Evolutionary conservation across 805 yeast species (phyloP).

Genomic region (Huiozyma naganishii): DNA sequence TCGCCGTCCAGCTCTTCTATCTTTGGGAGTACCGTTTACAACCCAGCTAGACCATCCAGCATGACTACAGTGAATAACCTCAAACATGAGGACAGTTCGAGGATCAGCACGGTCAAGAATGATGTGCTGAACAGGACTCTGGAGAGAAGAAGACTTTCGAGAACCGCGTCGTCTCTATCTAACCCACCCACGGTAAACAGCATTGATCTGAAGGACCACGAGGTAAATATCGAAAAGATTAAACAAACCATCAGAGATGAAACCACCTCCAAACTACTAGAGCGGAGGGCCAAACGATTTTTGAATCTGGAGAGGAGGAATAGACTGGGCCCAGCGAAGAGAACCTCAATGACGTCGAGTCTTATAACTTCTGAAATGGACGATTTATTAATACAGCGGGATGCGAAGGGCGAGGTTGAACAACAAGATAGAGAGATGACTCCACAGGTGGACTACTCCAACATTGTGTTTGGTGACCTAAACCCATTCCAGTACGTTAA

Average conservation of each 20-base stretch:
- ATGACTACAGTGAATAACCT: conserved; percentile 2
- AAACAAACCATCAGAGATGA: conserved; percentile 21
- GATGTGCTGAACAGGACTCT: background rate
- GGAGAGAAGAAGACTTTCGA: conserved; percentile 1
- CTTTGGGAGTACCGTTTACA: conserved; percentile 3
- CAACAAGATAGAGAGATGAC: background rate
- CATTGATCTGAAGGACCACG: background rate
- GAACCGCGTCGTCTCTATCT: conserved; percentile 1
- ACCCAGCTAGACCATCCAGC: conserved; percentile 3
- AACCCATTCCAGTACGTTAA: conserved; percentile 33
- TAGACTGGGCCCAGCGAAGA: conserved; percentile 25
- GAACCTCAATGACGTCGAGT: conserved; percentile 10
- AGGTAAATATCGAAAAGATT: conserved; percentile 10
- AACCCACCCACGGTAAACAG: conserved; percentile 1
- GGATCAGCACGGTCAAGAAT: conserved; percentile 1
- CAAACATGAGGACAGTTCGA: background rate
- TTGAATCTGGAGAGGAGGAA: conserved; percentile 16
- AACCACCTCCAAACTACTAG: conserved; percentile 14
- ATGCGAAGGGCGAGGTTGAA: background rate
- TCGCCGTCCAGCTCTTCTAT: conserved; percentile 2
- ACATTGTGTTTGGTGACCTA: conserved; percentile 28
- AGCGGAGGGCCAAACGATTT: conserved; percentile 20
- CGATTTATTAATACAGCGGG: background rate
- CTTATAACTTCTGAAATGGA: background rate
- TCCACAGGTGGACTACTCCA: conserved; percentile 7